Evolutionary conservation across 2,329 filamentous ascomycete genomes (phyloP), one percentile per base, ranked within the genome.

Genomic region (Phialophora verrucosa): DNA sequence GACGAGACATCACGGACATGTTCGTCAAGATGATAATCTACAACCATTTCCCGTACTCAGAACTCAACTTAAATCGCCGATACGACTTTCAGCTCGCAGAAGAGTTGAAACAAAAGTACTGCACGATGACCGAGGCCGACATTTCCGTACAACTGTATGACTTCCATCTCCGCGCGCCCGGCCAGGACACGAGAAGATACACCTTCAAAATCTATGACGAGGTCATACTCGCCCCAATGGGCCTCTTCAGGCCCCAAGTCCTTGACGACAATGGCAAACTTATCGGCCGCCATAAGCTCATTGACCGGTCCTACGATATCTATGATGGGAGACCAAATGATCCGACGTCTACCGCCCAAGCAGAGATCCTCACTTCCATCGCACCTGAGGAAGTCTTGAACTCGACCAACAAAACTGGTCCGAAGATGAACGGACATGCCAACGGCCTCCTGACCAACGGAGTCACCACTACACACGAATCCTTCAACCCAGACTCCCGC

Each of bases 1-100:
- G 95, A 0, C 89, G 86, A 73, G 95, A 99, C 77, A 91, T 98
- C 44, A 98, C 95, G 0, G 92, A 97, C 73, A 91, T 92, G 0
- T 97, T 99, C 74, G 85, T 97, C 76, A 97, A 95, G 80, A 98
- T 98, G 94, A 93, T 98, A 90, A 87, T 99, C 2, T 93, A 91
- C 78, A 93, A 97, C 77, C 91, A 95, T 74, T 97, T 99, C 73
- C 94, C 96, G 4, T 99, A 99, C 76, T 86, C 90, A 56, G 93
- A 97, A 23, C 96, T 99, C 80, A 97, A 99, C 75, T 83, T 99
- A 31, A 89, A 88, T 77, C 87, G 93, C 62, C 88, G 95, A 56
- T 96, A 97, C 74, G 95, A 99, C 76, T 97, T 94, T 72, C 80
- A 98, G 44, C 84, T 99, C 27, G 94, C 94, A 1, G 95, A 99